Conservation (phyloP, 1,139 yeast genomes). For the Pichia inconspicua region DNA sequence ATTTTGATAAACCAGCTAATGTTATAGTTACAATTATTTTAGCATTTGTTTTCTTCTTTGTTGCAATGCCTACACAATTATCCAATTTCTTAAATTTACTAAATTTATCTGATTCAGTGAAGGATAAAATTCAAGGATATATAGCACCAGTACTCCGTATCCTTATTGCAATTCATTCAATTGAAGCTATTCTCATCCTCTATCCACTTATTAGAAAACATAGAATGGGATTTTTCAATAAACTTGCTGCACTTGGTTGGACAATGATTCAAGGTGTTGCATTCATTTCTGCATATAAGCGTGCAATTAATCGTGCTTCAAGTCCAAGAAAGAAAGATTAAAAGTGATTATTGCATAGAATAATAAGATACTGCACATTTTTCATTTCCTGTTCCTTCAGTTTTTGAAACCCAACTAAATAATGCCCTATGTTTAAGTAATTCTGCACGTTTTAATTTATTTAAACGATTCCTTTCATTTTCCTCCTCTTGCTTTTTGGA, state of each 20-base stretch:
- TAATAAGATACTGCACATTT: slow-evolving; percentile 15
- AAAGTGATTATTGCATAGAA: slow-evolving; percentile 12
- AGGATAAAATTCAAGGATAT: slow-evolving; percentile 5
- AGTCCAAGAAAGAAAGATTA: slow-evolving; percentile 12
- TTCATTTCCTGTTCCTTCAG: slow-evolving; percentile 14
- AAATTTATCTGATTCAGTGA: slow-evolving; percentile 7
- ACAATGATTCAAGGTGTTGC: slow-evolving; percentile 52
- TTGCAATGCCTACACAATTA: slow-evolving; percentile 22
- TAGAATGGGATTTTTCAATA: slow-evolving; percentile 46
- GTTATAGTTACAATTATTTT: slow-evolving; percentile 19
- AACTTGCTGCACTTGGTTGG: slow-evolving; percentile 42
- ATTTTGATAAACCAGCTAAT: slow-evolving; percentile 8
- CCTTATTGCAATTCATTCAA: slow-evolving; percentile 36
- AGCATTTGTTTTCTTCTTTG: slow-evolving; percentile 22
- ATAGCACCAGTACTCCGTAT: slow-evolving; percentile 21
- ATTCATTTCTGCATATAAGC: slow-evolving; percentile 39
- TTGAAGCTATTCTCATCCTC: slow-evolving; percentile 38
- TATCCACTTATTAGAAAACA: slow-evolving; percentile 42
- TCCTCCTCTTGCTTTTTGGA: slow-evolving; percentile 30
- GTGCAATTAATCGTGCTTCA: slow-evolving; percentile 10
- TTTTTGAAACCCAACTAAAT: slow-evolving; percentile 33
- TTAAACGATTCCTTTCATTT: slow-evolving; percentile 20
- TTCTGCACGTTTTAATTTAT: slow-evolving; percentile 30
- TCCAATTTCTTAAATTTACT: slow-evolving; percentile 29
- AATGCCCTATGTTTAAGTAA: slow-evolving; percentile 40